Evolutionary conservation across 129 eudicot species (phyloP), one percentile per base, ranked within the genome.

Genomic region (Helianthus tuberosus): DNA sequence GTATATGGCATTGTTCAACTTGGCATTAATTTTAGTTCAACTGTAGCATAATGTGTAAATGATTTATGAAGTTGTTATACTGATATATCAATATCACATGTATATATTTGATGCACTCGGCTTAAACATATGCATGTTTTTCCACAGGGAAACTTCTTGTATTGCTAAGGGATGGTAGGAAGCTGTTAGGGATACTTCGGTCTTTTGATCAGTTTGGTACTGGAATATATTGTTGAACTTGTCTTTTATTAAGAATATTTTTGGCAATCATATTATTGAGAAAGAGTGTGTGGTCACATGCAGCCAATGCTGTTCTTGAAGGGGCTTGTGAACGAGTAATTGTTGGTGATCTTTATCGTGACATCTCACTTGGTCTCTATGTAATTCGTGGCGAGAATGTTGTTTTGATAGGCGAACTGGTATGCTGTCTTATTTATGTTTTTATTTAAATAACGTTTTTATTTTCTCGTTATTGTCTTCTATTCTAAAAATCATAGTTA

Each of bases 191-290:
- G 51, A 73, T 71, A 55, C 84, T 86, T 49, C 83, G 87, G 62
- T 82, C 90, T 54, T 86, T 79, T 73, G 87, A 86, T 69, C 85
- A 86, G 77, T 80, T 75, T 80, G 87, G 87, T 82, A 86, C 50
- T 57, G 14, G 13, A 73, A 14, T 23, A 38, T 73, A 46, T 54
- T 72, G 1, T 67, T 68, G 9, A 16, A 17, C 29, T 60, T 48
- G 38, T 23, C 8, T 39, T n/a, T 47, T 2, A 49, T 0, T 57
- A 49, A 74, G 6, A 48, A 11, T 38, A 23, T 39, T 25, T 68
- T 66, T 14, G 69, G 41, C n/a, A 64, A 29, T 64, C 29, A 57
- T 35, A 35, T 58, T 14, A 14, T 77, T 61, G 36, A 77, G 58
- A 66, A 64, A 20, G 17, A 54, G 8, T 49, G 29, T 59, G 39